Percentiles rank a stretch among this genome's conserved stretches.
Evolutionary conservation across 2,329 filamentous ascomycete species (phyloP).

Genomic region (Colletotrichum horii): DNA sequence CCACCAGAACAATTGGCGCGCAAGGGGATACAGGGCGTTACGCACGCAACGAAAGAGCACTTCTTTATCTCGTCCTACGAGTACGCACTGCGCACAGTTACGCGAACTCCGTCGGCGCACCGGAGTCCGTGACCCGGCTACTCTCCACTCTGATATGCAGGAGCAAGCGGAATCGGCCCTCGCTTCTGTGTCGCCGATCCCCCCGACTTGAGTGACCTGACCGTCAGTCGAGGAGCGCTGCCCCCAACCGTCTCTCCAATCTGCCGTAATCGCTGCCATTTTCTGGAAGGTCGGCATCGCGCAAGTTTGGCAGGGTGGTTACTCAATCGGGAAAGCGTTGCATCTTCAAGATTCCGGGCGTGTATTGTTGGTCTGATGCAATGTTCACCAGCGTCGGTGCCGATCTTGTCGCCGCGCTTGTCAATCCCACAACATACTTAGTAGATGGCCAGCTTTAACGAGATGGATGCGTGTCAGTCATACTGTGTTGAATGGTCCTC

Average conservation of each 20-base stretch:
- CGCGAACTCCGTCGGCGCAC: neutral
- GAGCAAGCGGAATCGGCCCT: neutral
- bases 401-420: neutral
- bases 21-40: neutral
- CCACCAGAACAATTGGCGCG: neutral
- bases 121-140: neutral
- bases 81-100: neutral
- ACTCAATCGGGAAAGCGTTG: neutral
- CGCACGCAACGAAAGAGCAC: neutral
- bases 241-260: neutral
- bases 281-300: neutral
- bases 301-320: neutral
- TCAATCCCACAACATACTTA: neutral
- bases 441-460: neutral
- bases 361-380: neutral
- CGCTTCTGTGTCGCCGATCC: neutral
- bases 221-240: neutral
- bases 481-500: neutral
- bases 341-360: neutral
- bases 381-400: neutral
- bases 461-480: neutral
- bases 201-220: neutral
- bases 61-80: neutral
- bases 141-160: neutral
- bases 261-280: neutral